Conservation (phyloP, 2,329 filamentous ascomycete genomes). For the Pleurostoma richardsiae region DNA sequence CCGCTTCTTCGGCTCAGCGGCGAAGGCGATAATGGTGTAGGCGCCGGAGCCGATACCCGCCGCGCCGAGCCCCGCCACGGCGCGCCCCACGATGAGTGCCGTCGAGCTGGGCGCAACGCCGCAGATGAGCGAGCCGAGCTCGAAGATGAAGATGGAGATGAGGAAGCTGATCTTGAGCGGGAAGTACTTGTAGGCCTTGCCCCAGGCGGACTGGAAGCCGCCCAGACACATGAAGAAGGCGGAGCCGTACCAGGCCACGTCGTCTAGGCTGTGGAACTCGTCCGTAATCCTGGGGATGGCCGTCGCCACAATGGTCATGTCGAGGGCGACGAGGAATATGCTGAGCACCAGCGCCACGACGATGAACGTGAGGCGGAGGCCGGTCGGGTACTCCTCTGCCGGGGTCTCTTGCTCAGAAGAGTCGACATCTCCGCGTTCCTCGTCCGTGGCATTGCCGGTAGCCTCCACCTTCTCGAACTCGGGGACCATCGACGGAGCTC, state of each 20-base stretch:
- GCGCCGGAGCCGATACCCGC: slow-evolving; percentile 10
- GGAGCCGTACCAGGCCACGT: slow-evolving; percentile 42
- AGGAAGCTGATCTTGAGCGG: slow-evolving; percentile 34
- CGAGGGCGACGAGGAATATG: slow-evolving; percentile 44
- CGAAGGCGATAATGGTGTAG: slow-evolving; percentile 12
- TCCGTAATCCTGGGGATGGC: slow-evolving; percentile 29
- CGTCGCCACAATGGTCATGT: slow-evolving; percentile 38
- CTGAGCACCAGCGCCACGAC: slow-evolving; percentile 39
- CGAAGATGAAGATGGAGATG: slow-evolving; percentile 31
- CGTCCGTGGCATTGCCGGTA: background rate
- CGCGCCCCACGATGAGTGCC: slow-evolving; percentile 13
- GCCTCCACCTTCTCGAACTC: slow-evolving; percentile 1
- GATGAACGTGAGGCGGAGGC: slow-evolving; percentile 33
- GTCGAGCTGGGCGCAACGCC: slow-evolving; percentile 22
- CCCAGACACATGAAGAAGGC: slow-evolving; percentile 29
- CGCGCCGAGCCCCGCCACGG: slow-evolving; percentile 8
- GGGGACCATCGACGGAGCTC: slow-evolving; percentile 3
- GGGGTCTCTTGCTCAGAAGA: background rate
- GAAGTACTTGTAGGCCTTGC: slow-evolving; percentile 30
- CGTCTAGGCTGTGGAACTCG: slow-evolving; percentile 24
- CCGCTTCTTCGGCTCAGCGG: slow-evolving; percentile 13
- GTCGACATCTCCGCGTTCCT: background rate
- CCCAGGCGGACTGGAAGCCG: slow-evolving; percentile 13
- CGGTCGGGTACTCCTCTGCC: slow-evolving; percentile 31
- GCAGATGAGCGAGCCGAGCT: slow-evolving; percentile 38